These are phyloP conservation scores for Botryotinia convoluta DNA, from an alignment of 2,329 filamentous ascomycete genomes.

Conservation along the genomic window DNA sequence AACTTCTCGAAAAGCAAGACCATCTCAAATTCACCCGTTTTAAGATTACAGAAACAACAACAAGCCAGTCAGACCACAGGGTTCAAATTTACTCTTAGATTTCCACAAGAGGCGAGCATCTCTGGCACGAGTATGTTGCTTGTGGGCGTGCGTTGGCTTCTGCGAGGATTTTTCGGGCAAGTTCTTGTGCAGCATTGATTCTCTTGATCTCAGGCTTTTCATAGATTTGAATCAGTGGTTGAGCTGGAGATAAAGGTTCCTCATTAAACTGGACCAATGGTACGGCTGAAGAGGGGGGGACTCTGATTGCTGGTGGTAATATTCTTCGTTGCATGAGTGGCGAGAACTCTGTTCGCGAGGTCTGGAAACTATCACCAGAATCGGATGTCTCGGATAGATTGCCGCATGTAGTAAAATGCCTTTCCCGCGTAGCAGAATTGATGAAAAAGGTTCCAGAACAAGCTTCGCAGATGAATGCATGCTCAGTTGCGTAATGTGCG, in stretches of 20 bases:
- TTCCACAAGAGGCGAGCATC: not conserved
- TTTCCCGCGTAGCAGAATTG: not conserved
- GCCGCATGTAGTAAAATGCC: not conserved
- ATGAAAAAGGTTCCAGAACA: not conserved
- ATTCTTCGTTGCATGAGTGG: not conserved
- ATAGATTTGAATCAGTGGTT: not conserved
- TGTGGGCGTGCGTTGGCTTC: not conserved
- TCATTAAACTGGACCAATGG: not conserved
- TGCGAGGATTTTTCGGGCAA: not conserved
- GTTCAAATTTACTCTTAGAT: not conserved
- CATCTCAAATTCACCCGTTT: not conserved
- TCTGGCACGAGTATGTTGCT: not conserved
- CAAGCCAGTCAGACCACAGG: not conserved
- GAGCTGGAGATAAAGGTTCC: not conserved
- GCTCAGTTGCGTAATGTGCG: not conserved
- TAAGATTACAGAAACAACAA: not conserved
- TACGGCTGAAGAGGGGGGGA: not conserved
- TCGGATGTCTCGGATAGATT: not conserved
- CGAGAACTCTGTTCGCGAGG: not conserved
- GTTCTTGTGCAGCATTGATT: not conserved
- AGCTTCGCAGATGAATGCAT: slow-evolving; percentile 1
- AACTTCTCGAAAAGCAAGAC: not conserved
- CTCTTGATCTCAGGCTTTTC: not conserved
- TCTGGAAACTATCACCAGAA: slow-evolving; percentile 7
- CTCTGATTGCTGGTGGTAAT: not conserved